Conservation (phyloP, 2,329 filamentous ascomycete genomes). For the Chaetomium olivaceum region DNA sequence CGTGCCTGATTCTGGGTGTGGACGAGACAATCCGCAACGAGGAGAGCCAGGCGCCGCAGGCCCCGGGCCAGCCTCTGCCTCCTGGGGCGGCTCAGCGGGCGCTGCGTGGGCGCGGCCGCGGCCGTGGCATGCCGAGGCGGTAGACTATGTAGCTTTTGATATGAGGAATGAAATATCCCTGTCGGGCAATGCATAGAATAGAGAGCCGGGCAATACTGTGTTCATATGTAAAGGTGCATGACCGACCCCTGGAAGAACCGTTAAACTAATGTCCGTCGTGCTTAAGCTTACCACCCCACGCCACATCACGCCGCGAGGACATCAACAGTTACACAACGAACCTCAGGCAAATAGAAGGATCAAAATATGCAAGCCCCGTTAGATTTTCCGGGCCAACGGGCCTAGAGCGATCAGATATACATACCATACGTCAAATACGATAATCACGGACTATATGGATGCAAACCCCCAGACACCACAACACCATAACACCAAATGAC, state of each 20-base stretch:
- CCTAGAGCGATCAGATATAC: background rate
- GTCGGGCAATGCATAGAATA: background rate
- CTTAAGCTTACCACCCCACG: background rate
- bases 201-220: background rate
- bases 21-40: constrained; percentile 99
- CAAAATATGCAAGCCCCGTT: background rate
- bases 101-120: constrained; percentile 76
- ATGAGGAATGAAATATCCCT: constrained; percentile 13
- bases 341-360: background rate
- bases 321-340: background rate
- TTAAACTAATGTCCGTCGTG: background rate
- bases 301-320: background rate
- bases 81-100: constrained; percentile 87
- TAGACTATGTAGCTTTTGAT: constrained; percentile 39
- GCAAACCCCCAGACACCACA: background rate
- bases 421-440: background rate
- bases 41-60: constrained; percentile 83
- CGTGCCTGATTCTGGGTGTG: constrained; percentile 91
- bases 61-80: constrained; percentile 71
- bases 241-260: background rate
- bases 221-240: background rate
- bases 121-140: constrained; percentile 86
- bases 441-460: background rate
- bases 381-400: background rate
- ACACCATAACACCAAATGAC: background rate